These are phyloP conservation scores for Fusarium sp. DNA, from an alignment of 2,329 filamentous ascomycete genomes.

Conservation along the genomic window DNA sequence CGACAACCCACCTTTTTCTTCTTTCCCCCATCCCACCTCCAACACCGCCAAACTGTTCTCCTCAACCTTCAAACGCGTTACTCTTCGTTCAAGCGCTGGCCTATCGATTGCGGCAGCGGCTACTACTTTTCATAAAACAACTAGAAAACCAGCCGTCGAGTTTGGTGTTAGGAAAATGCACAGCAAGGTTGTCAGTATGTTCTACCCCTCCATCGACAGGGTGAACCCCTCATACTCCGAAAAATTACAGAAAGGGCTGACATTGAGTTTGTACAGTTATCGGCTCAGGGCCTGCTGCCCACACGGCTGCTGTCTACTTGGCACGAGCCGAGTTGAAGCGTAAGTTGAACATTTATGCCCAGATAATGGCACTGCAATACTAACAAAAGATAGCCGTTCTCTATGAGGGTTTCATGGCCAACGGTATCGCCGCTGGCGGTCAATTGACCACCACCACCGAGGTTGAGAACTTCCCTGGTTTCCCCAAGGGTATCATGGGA, in stretches of 20 bases:
- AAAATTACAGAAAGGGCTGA: conserved; percentile 1
- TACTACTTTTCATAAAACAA: conserved; percentile 67
- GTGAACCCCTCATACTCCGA: conserved; percentile 9
- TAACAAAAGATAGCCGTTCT: conserved; percentile 72
- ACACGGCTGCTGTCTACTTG: conserved; percentile 97
- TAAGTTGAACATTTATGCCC: conserved; percentile 51
- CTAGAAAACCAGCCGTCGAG: conserved; percentile 51
- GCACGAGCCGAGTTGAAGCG: conserved; percentile 92
- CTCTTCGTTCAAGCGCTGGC: conserved; percentile 79
- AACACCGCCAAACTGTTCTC: conserved; percentile 88
- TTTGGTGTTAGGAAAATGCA: conserved; percentile 77
- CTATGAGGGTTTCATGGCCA: conserved; percentile 98
- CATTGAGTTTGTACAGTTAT: conserved; percentile 63
- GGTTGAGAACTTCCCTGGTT: conserved; percentile 97
- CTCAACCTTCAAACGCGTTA: conserved; percentile 77
- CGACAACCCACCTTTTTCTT: conserved; percentile 27
- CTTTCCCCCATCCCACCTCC: conserved; percentile 5
- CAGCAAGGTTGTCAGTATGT: conserved; percentile 88
- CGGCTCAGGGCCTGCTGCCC: conserved; percentile 95
- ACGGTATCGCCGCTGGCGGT: conserved; percentile 94
- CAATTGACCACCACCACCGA: conserved; percentile 99
- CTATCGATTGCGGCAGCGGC: conserved; percentile 78
- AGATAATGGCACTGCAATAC: not conserved
- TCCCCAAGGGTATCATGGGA: conserved; percentile 89
- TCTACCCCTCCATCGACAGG: conserved; percentile 21